Conservation (phyloP, 1,139 yeast genomes). For the Geotrichum cucujoidarum region DNA sequence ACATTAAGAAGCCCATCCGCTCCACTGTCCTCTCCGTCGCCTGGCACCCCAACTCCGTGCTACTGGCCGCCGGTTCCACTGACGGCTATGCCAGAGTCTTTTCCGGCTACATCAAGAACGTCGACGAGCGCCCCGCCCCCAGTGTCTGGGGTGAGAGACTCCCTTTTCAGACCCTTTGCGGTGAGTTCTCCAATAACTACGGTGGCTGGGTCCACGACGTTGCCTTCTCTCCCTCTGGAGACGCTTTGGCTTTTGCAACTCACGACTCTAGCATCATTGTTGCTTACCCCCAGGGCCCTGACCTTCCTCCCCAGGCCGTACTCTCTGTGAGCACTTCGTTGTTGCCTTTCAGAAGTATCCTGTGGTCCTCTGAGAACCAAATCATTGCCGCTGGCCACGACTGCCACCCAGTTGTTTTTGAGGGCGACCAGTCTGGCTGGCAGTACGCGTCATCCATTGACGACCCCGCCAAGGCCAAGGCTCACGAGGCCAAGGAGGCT, state of each 20-base stretch:
- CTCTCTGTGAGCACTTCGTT: constrained; percentile 58
- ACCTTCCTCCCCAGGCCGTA: constrained; percentile 47
- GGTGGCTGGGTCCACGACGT: constrained; percentile 95
- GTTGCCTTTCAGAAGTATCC: constrained; percentile 74
- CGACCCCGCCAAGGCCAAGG: constrained; percentile 47
- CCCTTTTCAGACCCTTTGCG: constrained; percentile 91
- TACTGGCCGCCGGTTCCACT: constrained; percentile 87
- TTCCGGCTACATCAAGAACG: constrained; percentile 85
- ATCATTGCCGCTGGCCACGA: constrained; percentile 89
- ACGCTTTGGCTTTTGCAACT: constrained; percentile 70
- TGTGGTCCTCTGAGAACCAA: constrained; percentile 61
- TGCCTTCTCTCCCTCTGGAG: constrained; percentile 74
- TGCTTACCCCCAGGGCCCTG: constrained; percentile 73
- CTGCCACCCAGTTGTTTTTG: constrained; percentile 82
- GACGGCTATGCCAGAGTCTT: constrained; percentile 94
- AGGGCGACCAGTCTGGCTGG: constrained; percentile 71
- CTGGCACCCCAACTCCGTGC: constrained; percentile 94
- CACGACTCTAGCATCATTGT: constrained; percentile 75
- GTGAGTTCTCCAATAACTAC: constrained; percentile 69
- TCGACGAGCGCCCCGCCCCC: constrained; percentile 77
- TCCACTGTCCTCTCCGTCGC: constrained; percentile 79
- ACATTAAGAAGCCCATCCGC: constrained; percentile 84
- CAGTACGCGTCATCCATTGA: constrained; percentile 59
- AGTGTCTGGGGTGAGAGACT: constrained; percentile 91
- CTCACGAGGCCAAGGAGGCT: constrained; percentile 56